Conservation (phyloP, 1,139 yeast genomes). For the Sugiyamaella castrensis region DNA sequence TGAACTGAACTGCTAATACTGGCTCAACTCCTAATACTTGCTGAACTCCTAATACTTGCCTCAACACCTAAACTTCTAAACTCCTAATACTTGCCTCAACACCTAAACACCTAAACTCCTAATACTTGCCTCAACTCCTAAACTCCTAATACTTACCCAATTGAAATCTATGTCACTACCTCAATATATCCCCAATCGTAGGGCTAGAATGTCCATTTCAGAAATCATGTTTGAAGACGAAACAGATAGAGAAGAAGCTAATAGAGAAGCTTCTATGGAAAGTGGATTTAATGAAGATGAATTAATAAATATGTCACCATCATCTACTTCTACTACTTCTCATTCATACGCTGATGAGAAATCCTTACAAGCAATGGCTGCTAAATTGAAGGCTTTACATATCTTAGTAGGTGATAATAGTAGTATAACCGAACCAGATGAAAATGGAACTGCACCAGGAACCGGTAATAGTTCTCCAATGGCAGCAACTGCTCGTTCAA, state of each 20-base stretch:
- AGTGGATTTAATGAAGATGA: constrained; percentile 16
- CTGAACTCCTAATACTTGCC: too few relatives aligned
- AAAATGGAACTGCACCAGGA: not conserved
- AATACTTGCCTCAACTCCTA: too few relatives aligned
- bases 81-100: too few relatives aligned
- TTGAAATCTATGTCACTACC: constrained; percentile 17
- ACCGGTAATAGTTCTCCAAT: not conserved
- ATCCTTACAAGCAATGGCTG: constrained; percentile 64
- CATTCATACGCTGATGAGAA: constrained; percentile 65
- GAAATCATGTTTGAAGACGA: constrained; percentile 17
- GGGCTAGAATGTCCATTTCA: constrained; percentile 9
- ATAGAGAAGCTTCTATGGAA: constrained; percentile 14
- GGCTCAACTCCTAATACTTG: too few relatives aligned
- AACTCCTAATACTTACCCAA: too few relatives aligned
- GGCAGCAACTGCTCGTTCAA: not conserved
- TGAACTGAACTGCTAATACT: too few relatives aligned
- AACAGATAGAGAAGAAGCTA: constrained; percentile 13
- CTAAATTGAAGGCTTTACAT: constrained; percentile 59
- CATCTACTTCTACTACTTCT: constrained; percentile 23
- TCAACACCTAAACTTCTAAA: too few relatives aligned
- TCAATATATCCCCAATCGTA: constrained; percentile 9
- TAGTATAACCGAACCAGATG: not conserved
- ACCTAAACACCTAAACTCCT: too few relatives aligned
- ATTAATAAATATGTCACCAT: constrained; percentile 8
- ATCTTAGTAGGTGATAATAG: constrained; percentile 13